A percentile compares a stretch with the other conserved stretches of the same genome.
Evolutionary conservation across 1,139 yeast genomes (phyloP).

Genomic region (Pichia kudriavzevii): DNA sequence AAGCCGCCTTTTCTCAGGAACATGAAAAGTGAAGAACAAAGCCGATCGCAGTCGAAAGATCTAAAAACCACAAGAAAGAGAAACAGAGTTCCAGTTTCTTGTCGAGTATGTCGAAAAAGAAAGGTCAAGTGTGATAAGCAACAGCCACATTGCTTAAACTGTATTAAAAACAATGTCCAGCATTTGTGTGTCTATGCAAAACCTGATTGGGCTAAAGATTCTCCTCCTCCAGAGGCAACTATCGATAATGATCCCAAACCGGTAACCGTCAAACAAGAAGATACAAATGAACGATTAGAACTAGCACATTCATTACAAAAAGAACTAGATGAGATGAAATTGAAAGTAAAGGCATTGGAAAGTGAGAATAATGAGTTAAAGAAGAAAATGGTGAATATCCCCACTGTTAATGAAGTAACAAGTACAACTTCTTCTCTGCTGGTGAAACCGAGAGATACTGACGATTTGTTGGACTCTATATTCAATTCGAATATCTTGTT

Average conservation of each 20-base stretch:
- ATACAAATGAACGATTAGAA: neutral
- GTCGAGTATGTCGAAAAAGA: conserved; percentile 41
- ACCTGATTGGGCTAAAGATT: conserved; percentile 44
- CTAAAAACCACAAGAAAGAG: conserved; percentile 29
- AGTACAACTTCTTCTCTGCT: neutral
- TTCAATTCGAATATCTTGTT: conserved; percentile 43
- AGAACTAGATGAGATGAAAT: conserved; percentile 18
- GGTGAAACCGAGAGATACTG: conserved; percentile 10
- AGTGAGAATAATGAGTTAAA: conserved; percentile 22
- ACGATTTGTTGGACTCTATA: conserved; percentile 34
- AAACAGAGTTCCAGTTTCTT: conserved; percentile 40
- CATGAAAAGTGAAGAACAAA: too few relatives aligned
- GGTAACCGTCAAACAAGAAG: neutral
- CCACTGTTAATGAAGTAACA: neutral
- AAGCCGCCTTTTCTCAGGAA: too few relatives aligned
- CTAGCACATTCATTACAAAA: too few relatives aligned
- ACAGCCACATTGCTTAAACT: conserved; percentile 65
- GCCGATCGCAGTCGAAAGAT: too few relatives aligned
- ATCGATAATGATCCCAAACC: neutral
- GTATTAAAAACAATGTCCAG: conserved; percentile 65
- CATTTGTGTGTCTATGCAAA: conserved; percentile 65
- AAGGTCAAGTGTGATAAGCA: conserved; percentile 55
- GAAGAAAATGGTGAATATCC: conserved; percentile 4
- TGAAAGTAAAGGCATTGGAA: conserved; percentile 24
- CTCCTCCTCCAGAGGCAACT: conserved; percentile 13